Percentiles rank a stretch among this genome's conserved stretches.
Evolutionary conservation across 768 basidiomycete species (phyloP).

Genomic region (Gautieria morchelliformis): DNA sequence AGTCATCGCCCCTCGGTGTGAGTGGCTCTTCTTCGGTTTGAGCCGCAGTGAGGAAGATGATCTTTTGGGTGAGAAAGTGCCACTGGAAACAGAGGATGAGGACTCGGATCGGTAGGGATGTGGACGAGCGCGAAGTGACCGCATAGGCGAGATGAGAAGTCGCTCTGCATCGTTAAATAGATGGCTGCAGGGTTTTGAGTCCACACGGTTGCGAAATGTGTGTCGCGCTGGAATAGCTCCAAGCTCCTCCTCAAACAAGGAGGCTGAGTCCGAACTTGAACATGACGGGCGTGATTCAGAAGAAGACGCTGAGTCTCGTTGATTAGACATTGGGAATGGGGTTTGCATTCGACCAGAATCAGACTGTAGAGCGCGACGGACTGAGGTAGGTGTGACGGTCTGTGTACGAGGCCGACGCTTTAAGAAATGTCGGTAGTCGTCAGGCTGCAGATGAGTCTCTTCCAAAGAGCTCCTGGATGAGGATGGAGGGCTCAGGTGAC

Average conservation of each 20-base stretch:
- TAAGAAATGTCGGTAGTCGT: background rate
- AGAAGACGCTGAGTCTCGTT: background rate
- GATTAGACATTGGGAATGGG: background rate
- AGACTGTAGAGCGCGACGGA: background rate
- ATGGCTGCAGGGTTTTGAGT: background rate
- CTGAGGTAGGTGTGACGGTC: background rate
- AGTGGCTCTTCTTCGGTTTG: background rate
- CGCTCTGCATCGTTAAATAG: background rate
- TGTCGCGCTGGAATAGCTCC: background rate
- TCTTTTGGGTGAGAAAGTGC: background rate
- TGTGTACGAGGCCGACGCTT: background rate
- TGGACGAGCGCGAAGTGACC: background rate
- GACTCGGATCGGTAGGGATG: background rate
- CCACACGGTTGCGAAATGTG: background rate
- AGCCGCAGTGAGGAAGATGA: background rate
- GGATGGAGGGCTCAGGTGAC: background rate
- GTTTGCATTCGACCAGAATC: background rate
- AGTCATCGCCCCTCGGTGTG: background rate
- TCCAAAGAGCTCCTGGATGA: background rate
- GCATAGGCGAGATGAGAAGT: background rate
- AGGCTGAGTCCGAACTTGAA: background rate
- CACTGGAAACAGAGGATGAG: background rate
- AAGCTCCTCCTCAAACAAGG: background rate
- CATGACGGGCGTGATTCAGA: background rate
- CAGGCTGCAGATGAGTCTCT: background rate